phyloP scores from a whole-genome alignment of 805 yeast genomes.

The Yarrowia sp. region DNA sequence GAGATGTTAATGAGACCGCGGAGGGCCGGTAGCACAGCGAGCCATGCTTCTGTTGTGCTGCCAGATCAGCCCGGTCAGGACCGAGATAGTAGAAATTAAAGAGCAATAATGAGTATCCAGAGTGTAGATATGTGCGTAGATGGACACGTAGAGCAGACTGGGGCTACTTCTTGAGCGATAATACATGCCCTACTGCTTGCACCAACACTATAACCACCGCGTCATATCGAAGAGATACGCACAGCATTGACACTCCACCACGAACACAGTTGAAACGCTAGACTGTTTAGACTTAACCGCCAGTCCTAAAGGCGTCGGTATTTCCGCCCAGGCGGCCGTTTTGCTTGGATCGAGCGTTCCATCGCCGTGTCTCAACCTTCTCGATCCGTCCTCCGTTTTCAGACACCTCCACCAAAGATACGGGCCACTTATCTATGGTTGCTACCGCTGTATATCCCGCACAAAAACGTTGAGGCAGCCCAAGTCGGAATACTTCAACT shows the following conservation, averaged over 20 bases:
- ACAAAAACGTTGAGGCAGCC: neutral
- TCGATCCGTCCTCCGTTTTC: neutral
- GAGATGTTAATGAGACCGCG: constrained; percentile 16
- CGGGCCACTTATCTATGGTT: neutral
- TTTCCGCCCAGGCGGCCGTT: too few species aligned
- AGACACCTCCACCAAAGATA: too few species aligned
- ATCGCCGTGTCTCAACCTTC: neutral
- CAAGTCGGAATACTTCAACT: neutral
- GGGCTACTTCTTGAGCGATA: too few species aligned
- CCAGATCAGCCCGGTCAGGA: constrained; percentile 11
- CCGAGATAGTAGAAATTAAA: constrained; percentile 22
- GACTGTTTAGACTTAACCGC: too few species aligned
- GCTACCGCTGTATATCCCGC: constrained; percentile 8
- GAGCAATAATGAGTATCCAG: constrained; percentile 20
- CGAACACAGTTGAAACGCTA: too few species aligned
- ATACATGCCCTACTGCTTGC: too few species aligned
- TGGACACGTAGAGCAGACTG: too few species aligned
- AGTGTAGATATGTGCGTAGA: neutral
- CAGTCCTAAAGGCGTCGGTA: too few species aligned
- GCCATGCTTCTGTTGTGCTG: neutral
- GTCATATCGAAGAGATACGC: too few species aligned
- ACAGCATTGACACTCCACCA: too few species aligned
- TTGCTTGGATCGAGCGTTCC: too few species aligned
- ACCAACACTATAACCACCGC: too few species aligned
- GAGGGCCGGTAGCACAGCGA: neutral